phyloP scores from a whole-genome alignment of 306 rosid genomes.

The Trichosanthes truncata region DNA sequence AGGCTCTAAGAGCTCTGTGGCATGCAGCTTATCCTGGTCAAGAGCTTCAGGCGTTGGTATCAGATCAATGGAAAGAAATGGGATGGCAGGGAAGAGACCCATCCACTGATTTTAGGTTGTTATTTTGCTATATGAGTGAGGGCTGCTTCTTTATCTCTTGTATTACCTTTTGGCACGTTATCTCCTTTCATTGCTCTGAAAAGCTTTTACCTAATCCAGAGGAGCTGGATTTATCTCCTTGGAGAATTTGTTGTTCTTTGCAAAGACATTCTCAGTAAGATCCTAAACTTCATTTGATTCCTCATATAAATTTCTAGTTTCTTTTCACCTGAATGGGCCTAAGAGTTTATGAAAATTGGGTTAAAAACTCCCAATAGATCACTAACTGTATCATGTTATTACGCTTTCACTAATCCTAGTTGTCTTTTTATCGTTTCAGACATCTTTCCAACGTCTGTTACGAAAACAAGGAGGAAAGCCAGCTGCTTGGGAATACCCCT shows the following conservation, averaged over 20 bases:
- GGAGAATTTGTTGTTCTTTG: conserved; percentile 88
- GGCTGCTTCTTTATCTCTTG: background rate
- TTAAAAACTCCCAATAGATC: background rate
- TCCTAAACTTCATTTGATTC: conserved; percentile 17
- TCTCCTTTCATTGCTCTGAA: background rate
- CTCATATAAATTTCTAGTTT: background rate
- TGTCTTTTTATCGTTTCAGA: conserved; percentile 26
- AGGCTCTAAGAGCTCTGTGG: conserved; percentile 79
- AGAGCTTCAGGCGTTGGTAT: conserved; percentile 70
- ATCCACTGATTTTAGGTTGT: conserved; percentile 87
- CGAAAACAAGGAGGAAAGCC: conserved; percentile 64
- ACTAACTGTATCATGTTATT: background rate
- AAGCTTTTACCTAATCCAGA: conserved; percentile 31
- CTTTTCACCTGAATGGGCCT: background rate
- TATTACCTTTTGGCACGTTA: background rate
- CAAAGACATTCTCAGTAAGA: conserved; percentile 61
- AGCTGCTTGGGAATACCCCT: conserved; percentile 79
- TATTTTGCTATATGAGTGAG: conserved; percentile 1
- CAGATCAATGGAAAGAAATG: conserved; percentile 96
- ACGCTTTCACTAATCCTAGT: background rate
- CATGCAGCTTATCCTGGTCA: conserved; percentile 59
- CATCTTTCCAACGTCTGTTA: conserved; percentile 54
- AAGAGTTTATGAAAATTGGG: background rate
- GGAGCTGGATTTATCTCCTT: conserved; percentile 90
- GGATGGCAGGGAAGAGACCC: conserved; percentile 99